A percentile compares a stretch with the other conserved stretches of the same genome.
Evolutionary conservation across 371 early-diverging fungal species (phyloP).

Genomic region (Dinochytrium kinnereticum): DNA sequence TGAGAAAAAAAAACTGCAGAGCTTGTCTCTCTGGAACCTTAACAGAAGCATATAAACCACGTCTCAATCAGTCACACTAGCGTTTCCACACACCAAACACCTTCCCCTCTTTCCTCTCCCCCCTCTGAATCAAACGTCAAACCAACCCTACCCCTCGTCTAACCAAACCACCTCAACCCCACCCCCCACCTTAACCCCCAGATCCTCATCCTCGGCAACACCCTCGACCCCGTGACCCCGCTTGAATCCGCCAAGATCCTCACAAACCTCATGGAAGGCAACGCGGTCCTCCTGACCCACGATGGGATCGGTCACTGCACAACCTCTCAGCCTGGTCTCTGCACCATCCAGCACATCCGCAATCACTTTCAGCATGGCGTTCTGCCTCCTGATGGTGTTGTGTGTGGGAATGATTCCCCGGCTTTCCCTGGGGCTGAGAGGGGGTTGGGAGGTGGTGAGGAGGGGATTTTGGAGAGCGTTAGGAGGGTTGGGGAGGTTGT

Average conservation of each 20-base stretch:
- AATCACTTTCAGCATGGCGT: constrained; percentile 12
- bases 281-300: constrained; percentile 37
- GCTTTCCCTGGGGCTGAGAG: constrained; percentile 61
- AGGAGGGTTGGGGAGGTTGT: constrained; percentile 20
- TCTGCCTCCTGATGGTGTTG: constrained; percentile 12
- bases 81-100: no score
- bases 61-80: no score
- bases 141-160: no score
- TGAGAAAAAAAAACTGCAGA: no score
- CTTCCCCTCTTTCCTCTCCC: no score
- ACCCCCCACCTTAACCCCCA: not conserved
- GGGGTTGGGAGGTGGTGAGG: constrained; percentile 55
- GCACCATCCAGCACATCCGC: constrained; percentile 28
- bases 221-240: constrained; percentile 49
- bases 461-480: constrained; percentile 69
- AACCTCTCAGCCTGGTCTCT: constrained; percentile 28
- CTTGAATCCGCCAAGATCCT: constrained; percentile 32
- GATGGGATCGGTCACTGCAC: constrained; percentile 45
- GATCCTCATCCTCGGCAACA: constrained; percentile 44
- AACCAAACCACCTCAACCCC: not conserved
- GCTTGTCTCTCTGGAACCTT: no score
- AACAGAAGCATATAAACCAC: no score
- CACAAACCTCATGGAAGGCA: constrained; percentile 16
- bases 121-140: no score
- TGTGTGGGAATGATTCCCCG: constrained; percentile 22